Evolutionary conservation across 164 flowering plant genomes (phyloP).

Genomic region (Vitis amurensis): DNA sequence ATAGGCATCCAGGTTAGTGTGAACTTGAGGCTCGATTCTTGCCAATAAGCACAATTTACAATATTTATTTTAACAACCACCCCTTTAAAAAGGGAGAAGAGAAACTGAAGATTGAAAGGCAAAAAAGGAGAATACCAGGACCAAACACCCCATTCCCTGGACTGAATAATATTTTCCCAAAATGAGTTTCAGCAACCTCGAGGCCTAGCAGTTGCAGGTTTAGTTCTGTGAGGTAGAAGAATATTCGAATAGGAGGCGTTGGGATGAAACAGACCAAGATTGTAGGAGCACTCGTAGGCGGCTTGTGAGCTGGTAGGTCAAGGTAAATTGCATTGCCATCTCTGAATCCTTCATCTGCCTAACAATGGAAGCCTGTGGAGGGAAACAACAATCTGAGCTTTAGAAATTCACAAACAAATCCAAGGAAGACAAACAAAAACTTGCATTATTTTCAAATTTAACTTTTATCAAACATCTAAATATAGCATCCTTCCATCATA

Average conservation of each 20-base stretch:
- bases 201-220: neutral
- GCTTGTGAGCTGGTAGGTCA: constrained; percentile 91
- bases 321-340: constrained; percentile 97
- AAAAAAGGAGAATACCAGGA: no score
- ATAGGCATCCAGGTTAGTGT: no score
- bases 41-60: no score
- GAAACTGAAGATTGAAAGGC: no score
- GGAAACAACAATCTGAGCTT: neutral
- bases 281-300: constrained; percentile 90
- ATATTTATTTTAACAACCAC: no score
- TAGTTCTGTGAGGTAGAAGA: constrained; percentile 88
- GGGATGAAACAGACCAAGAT: constrained; percentile 63
- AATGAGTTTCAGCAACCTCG: no score
- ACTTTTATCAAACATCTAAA: neutral
- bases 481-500: no score
- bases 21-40: no score
- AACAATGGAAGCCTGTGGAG: constrained; percentile 78
- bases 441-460: neutral
- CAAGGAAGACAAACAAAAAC: neutral
- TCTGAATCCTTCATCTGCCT: constrained; percentile 97
- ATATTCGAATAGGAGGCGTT: constrained; percentile 85
- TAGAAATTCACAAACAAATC: neutral
- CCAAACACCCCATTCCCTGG: no score
- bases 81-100: no score
- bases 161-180: no score